Percentiles rank a stretch among this genome's conserved stretches.
These are phyloP conservation scores for Colletotrichum musae DNA, from an alignment of 2,329 filamentous ascomycete species.

Conservation along the genomic window DNA sequence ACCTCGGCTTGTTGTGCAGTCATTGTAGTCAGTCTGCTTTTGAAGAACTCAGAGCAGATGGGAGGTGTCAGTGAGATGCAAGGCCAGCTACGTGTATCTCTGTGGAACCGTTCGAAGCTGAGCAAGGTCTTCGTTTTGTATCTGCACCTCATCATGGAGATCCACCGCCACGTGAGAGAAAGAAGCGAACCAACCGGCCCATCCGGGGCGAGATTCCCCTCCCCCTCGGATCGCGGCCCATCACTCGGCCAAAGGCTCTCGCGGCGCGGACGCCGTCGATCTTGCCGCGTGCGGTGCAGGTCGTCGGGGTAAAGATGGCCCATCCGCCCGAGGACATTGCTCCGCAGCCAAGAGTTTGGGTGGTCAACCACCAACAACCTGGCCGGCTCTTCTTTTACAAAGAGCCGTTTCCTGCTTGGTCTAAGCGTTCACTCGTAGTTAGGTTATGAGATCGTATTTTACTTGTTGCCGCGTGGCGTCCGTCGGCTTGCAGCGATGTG, in stretches of 20 bases:
- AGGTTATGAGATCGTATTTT: too few species aligned
- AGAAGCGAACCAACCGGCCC: conserved; percentile 5
- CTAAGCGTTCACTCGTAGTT: too few species aligned
- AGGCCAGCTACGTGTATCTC: neutral
- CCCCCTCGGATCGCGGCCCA: conserved; percentile 1
- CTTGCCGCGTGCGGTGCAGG: neutral
- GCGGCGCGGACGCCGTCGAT: neutral
- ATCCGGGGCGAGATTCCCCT: neutral
- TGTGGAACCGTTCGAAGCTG: too few species aligned
- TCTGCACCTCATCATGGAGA: neutral
- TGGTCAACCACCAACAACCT: neutral
- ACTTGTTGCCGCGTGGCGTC: too few species aligned
- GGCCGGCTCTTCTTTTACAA: neutral
- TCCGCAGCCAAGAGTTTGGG: neutral
- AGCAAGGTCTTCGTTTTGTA: neutral
- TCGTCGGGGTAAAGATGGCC: conserved; percentile 9
- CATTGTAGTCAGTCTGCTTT: neutral
- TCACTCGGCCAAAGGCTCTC: conserved; percentile 9
- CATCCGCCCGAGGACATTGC: neutral
- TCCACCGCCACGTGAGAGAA: too few species aligned
- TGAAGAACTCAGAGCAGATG: neutral
- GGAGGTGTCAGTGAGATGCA: neutral
- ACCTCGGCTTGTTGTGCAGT: neutral
- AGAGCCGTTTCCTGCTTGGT: too few species aligned
- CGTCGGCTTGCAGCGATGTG: too few species aligned